Conservation (phyloP, 31 red algal species). For the Porphyra umbilicalis region DNA sequence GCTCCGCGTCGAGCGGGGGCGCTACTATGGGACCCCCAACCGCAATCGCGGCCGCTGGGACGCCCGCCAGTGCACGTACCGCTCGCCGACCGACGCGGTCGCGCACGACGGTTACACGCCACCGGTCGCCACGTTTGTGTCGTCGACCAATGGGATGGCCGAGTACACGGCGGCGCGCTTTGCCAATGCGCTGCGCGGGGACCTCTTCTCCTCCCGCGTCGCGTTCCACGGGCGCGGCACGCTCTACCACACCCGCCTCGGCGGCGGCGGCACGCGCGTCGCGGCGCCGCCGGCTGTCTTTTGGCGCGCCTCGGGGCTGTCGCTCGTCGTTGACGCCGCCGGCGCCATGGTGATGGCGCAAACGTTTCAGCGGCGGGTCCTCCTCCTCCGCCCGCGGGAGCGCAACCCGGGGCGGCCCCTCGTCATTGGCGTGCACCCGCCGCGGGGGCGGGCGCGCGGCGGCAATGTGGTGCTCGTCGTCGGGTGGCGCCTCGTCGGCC, state of each 20-base stretch:
- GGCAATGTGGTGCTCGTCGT: constrained; percentile 40
- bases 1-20: constrained; percentile 6
- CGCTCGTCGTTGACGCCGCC: constrained; percentile 1
- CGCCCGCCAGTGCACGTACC: not conserved
- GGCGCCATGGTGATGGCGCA: constrained; percentile 13
- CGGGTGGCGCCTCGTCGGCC: constrained; percentile 13
- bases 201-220: not conserved
- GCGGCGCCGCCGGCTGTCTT: not conserved
- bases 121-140: not conserved
- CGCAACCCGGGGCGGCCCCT: not conserved
- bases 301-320: not conserved
- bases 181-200: not conserved
- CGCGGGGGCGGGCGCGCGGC: constrained; percentile 23
- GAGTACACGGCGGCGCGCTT: constrained; percentile 15
- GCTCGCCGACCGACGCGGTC: not conserved
- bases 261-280: not conserved
- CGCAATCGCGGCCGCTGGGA: constrained; percentile 2
- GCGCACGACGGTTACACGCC: not conserved
- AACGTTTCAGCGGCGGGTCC: constrained; percentile 8
- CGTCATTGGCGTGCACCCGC: constrained; percentile 31
- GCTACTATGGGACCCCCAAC: constrained; percentile 14
- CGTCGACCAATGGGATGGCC: constrained; percentile 10
- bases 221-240: constrained; percentile 3
- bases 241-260: not conserved
- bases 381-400: constrained; percentile 32